Evolutionary conservation across 441 rosid species (phyloP).

Genomic region (Croton laevigatus): DNA sequence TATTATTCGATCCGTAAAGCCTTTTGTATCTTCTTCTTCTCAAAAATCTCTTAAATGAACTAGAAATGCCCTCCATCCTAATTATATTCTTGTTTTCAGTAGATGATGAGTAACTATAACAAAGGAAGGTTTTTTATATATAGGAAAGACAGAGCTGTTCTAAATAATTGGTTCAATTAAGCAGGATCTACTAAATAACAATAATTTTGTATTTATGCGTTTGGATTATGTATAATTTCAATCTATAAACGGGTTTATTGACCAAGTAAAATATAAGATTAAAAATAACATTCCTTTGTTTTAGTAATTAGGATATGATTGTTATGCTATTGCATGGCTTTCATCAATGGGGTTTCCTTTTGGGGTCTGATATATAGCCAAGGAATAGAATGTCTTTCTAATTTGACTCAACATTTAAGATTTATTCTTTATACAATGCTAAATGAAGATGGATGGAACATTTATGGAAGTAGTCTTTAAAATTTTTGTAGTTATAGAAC

Average conservation of each 20-base stretch:
- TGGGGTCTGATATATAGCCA: background rate
- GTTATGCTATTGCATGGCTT: background rate
- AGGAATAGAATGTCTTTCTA: background rate
- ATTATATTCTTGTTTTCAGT: background rate
- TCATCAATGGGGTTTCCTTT: slow-evolving; percentile 1
- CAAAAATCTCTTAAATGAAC: slow-evolving; percentile 23
- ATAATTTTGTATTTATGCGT: background rate
- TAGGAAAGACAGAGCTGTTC: background rate
- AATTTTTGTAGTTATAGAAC: no score
- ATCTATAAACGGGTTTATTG: background rate
- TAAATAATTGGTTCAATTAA: background rate
- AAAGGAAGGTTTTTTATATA: background rate
- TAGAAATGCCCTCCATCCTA: slow-evolving; percentile 2
- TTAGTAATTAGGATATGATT: background rate
- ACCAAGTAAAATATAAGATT: background rate
- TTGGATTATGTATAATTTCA: background rate
- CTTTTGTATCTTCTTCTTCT: slow-evolving; percentile 22
- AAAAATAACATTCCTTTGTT: background rate
- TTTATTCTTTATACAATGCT: no score
- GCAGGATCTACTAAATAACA: background rate
- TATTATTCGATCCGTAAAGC: background rate
- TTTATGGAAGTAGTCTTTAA: no score
- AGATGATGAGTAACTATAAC: no score
- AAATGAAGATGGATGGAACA: no score
- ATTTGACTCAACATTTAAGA: no score